These are phyloP conservation scores for Volvox carteri DNA, from an alignment of 163 green algal genomes.

Conservation along the genomic window DNA sequence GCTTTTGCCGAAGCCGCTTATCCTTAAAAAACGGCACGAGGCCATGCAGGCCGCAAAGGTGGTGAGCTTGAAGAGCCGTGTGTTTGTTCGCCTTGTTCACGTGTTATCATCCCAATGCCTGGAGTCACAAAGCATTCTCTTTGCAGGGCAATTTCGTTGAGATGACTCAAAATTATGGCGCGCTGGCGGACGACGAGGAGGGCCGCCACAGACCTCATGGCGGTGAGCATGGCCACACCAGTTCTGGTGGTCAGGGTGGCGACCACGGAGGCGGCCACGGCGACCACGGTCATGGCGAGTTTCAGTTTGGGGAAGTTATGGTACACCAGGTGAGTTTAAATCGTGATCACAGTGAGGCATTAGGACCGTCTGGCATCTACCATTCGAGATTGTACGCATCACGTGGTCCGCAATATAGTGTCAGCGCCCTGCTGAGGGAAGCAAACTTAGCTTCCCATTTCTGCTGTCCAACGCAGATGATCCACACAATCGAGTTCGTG, in stretches of 20 bases:
- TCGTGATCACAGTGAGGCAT: too few relatives aligned
- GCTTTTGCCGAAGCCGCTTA: constrained; percentile 97
- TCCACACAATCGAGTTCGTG: constrained; percentile 99
- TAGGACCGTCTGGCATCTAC: too few relatives aligned
- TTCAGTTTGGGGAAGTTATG: constrained; percentile 95
- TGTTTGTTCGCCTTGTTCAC: too few relatives aligned
- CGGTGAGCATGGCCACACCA: not conserved
- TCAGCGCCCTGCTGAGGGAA: too few relatives aligned
- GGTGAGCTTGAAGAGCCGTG: not conserved
- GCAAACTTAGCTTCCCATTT: too few relatives aligned
- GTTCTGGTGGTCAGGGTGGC: constrained; percentile 1
- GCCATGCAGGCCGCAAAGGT: constrained; percentile 52
- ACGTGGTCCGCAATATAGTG: too few relatives aligned
- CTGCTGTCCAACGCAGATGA: constrained; percentile 89
- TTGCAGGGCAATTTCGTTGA: constrained; percentile 32
- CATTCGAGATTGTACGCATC: too few relatives aligned
- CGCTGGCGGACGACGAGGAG: constrained; percentile 54
- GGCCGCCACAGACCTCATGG: constrained; percentile 33
- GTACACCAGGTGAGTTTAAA: constrained; percentile 50
- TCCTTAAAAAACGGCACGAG: constrained; percentile 93
- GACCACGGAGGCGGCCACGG: constrained; percentile 55
- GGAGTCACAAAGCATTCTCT: too few relatives aligned
- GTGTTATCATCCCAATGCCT: too few relatives aligned
- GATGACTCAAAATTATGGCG: constrained; percentile 51
- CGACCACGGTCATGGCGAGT: constrained; percentile 82